Evolutionary conservation across 306 rosid species (phyloP), one percentile per base, ranked within the genome.

Genomic region (Ochetophila trinervis): DNA sequence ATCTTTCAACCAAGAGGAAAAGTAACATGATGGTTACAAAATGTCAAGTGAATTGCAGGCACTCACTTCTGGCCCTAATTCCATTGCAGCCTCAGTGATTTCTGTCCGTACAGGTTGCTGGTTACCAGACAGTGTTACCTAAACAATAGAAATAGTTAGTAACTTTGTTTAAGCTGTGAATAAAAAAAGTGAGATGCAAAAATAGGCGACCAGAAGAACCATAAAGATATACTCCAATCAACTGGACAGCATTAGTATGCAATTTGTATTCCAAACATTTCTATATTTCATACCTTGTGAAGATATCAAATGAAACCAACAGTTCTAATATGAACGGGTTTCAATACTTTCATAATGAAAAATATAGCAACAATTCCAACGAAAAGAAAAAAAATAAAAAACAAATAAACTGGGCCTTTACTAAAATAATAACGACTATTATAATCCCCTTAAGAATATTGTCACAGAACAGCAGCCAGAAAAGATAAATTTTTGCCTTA

Each of bases 41-140:
- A 20, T 59, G 32, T 27, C 32, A 27, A 27, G 32, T 27, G 32
- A 27, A 4, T 27, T 27, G 32, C 32, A 8, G 64, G 13, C 40
- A 78, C 91, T 89, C 74, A 81, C 96, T 75, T 90, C 94, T 54
- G 95, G 60, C 76, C 95, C 95, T 82, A 87, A 79, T 69, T 87
- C 87, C 95, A 87, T 83, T 58, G 91, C 91, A 71, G 95, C 95
- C 80, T 90, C 89, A 2, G 91, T 83, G 60, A 90, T 87, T 80
- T 83, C 86, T 34, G 89, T 87, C 24, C 88, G 78, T 6, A 87
- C 59, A 60, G 96, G 95, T 79, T 85, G 91, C 77, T 79, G 96
- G 67, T 90, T 90, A 72, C 94, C 96, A 11, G 96, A 84, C 42
- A 88, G 70, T 36, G 96, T 88, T 70, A 86, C 96, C 92, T 88